Percentiles rank a stretch among this genome's conserved stretches.
phyloP scores from a whole-genome alignment of 441 rosid genomes.

The Syzygium malaccense region DNA sequence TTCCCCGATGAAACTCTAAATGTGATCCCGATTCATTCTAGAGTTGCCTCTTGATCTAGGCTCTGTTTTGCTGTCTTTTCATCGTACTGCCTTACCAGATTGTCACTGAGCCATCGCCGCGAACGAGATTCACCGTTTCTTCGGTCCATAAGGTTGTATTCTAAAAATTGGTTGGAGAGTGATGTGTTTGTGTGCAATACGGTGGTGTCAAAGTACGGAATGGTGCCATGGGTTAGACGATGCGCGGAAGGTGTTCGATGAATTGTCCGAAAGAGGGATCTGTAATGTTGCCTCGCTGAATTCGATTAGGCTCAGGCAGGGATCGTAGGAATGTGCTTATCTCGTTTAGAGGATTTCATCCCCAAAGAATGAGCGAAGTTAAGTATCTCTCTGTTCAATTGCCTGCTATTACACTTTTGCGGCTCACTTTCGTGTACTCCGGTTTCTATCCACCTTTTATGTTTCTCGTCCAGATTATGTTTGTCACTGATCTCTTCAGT shows the following conservation, averaged over 20 bases:
- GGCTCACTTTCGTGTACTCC: background rate
- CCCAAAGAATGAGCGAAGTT: background rate
- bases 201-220: slow-evolving; percentile 43
- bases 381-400: background rate
- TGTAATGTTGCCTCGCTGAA: slow-evolving; percentile 74
- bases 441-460: background rate
- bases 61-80: too few relatives aligned
- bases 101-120: too few relatives aligned
- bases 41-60: too few relatives aligned
- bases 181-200: slow-evolving; percentile 70
- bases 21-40: too few relatives aligned
- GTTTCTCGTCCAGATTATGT: background rate
- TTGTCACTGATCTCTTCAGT: background rate
- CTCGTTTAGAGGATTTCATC: background rate
- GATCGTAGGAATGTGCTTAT: background rate
- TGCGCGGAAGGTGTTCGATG: slow-evolving; percentile 61
- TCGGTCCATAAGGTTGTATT: slow-evolving; percentile 35
- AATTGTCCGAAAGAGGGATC: slow-evolving; percentile 32
- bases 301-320: slow-evolving; percentile 22
- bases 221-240: slow-evolving; percentile 36
- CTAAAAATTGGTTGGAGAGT: slow-evolving; percentile 30
- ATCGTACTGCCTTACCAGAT: too few relatives aligned
- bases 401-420: background rate
- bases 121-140: background rate
- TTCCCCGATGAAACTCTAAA: background rate